These are phyloP conservation scores for Barnettozyma sucrosica DNA, from an alignment of 805 yeast species.

Conservation along the genomic window DNA sequence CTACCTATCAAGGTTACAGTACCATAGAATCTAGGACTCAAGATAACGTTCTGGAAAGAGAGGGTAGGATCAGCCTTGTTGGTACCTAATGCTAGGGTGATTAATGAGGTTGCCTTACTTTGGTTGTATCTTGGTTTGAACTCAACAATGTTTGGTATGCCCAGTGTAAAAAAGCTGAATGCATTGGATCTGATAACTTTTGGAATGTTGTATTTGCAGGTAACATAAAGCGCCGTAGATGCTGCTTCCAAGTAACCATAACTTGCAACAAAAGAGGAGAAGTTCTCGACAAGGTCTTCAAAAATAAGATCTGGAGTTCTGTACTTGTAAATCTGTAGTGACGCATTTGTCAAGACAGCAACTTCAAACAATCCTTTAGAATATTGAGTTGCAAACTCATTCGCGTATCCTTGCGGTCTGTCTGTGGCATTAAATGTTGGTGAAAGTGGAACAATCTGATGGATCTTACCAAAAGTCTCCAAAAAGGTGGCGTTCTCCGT, in stretches of 20 bases:
- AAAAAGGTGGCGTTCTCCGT: conserved; percentile 79
- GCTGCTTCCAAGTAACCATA: conserved; percentile 90
- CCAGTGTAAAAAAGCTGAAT: conserved; percentile 37
- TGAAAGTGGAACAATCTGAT: conserved; percentile 66
- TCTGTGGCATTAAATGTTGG: conserved; percentile 66
- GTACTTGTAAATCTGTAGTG: conserved; percentile 70
- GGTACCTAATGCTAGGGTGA: conserved; percentile 10
- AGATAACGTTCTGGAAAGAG: conserved; percentile 67
- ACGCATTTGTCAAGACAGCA: conserved; percentile 77
- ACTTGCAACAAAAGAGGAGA: conserved; percentile 63
- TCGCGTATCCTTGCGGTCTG: conserved; percentile 77
- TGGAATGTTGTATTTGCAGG: conserved; percentile 67
- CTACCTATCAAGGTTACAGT: conserved; percentile 74
- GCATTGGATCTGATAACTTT: conserved; percentile 41
- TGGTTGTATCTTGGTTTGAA: conserved; percentile 36
- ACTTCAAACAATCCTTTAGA: conserved; percentile 58
- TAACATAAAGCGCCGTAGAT: conserved; percentile 77
- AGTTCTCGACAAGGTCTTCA: conserved; percentile 62
- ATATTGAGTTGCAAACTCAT: conserved; percentile 83
- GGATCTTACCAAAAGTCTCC: conserved; percentile 55
- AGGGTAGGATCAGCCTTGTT: conserved; percentile 21
- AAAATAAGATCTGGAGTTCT: conserved; percentile 77
- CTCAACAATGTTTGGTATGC: conserved; percentile 37
- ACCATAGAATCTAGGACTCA: conserved; percentile 91
- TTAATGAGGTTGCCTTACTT: conserved; percentile 4